Percentiles rank a stretch among this genome's conserved stretches.
Conservation (phyloP, 106 monocot genomes). For the Apostasia shenzhenica region DNA sequence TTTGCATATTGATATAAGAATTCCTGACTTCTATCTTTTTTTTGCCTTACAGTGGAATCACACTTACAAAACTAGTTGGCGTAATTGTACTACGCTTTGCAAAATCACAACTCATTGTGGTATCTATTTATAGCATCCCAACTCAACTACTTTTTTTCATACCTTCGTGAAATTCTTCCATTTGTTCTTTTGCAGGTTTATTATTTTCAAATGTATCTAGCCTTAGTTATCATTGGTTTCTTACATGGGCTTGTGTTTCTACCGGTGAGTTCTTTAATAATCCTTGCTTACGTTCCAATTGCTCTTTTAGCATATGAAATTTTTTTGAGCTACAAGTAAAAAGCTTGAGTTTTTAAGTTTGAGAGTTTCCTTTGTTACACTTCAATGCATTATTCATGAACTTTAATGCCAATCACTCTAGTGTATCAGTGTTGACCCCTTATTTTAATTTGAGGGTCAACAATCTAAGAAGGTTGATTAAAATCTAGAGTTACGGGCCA, state of each 20-base stretch:
- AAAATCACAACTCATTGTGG: constrained; percentile 94
- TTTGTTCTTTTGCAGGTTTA: constrained; percentile 55
- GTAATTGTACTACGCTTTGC: constrained; percentile 85
- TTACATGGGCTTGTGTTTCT: constrained; percentile 93
- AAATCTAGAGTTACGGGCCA: too few species aligned
- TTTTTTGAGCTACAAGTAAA: too few species aligned
- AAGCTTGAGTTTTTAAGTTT: too few species aligned
- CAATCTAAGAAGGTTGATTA: too few species aligned
- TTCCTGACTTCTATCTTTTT: neutral
- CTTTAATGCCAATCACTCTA: too few species aligned
- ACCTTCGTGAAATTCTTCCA: neutral
- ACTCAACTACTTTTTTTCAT: neutral
- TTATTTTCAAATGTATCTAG: constrained; percentile 94
- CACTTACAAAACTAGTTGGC: constrained; percentile 92
- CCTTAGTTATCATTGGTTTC: constrained; percentile 86
- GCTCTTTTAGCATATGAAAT: neutral
- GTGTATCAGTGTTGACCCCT: too few species aligned
- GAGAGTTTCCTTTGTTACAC: too few species aligned
- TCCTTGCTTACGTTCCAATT: too few species aligned
- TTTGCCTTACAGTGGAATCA: constrained; percentile 70
- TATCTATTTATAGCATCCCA: constrained; percentile 14
- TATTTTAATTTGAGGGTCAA: too few species aligned
- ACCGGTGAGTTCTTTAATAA: constrained; percentile 42
- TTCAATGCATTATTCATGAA: too few species aligned
- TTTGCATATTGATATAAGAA: too few species aligned